phyloP scores from a whole-genome alignment of 2,329 filamentous ascomycete genomes.

The Diplodia corticola region DNA sequence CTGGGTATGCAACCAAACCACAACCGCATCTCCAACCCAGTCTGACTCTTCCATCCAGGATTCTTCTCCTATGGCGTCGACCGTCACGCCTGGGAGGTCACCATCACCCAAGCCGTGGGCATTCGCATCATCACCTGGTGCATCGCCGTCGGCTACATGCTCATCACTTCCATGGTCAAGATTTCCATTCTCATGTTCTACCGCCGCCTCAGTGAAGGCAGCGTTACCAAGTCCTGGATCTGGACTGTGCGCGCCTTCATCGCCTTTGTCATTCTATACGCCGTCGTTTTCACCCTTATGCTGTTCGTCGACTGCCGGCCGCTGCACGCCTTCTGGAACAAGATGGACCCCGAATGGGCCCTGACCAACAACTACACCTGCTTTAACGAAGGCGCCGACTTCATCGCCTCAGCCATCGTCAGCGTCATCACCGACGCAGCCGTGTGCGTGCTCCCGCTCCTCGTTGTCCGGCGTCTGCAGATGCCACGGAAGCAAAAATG shows the following conservation, averaged over 20 bases:
- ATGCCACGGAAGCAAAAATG: constrained; percentile 47
- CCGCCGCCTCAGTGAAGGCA: constrained; percentile 40
- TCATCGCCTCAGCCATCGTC: constrained; percentile 42
- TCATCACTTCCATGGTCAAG: constrained; percentile 34
- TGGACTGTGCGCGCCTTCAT: constrained; percentile 42
- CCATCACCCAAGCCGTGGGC: not conserved
- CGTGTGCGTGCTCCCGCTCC: constrained; percentile 44
- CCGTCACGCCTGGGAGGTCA: constrained; percentile 14
- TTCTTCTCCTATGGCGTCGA: constrained; percentile 5
- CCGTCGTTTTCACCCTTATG: constrained; percentile 39
- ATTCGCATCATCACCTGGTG: constrained; percentile 1
- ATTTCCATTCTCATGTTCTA: constrained; percentile 45
- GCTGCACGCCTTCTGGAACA: constrained; percentile 43
- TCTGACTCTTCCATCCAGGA: not conserved
- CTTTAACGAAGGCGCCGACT: constrained; percentile 40
- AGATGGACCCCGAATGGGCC: constrained; percentile 33
- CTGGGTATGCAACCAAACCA: not conserved
- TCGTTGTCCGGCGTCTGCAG: constrained; percentile 47
- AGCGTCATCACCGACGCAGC: constrained; percentile 44
- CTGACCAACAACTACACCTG: constrained; percentile 28
- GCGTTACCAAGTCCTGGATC: constrained; percentile 42
- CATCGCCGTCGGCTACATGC: constrained; percentile 28
- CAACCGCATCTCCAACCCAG: too few relatives aligned
- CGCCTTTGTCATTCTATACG: constrained; percentile 41
- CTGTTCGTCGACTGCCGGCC: constrained; percentile 43